Evolutionary conservation across 768 basidiomycete species (phyloP), one percentile per base, ranked within the genome.

Genomic region (Cystobasidium tubakii): DNA sequence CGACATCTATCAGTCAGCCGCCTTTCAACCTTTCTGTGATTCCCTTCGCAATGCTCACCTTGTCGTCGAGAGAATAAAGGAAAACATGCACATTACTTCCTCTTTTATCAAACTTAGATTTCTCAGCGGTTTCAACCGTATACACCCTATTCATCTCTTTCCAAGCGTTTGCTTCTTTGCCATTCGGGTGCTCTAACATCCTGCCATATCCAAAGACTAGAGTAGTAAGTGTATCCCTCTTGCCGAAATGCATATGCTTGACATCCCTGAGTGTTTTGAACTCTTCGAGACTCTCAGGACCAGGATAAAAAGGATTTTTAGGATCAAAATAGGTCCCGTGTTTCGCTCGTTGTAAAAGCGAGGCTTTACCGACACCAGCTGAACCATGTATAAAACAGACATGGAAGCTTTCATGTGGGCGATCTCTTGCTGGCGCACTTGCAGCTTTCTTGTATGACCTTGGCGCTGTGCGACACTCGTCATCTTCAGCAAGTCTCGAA

Each of bases 141-240:
- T 50, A 50, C 10, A 50, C 21, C 46, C 21, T 50, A 21, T 50
- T 50, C 21, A 50, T 17, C 21, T 50, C 25, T 17, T 60, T 60
- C 57, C 57, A 60, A 60, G 33, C 29, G 4, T 29, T 34, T 3
- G 57, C 17, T 27, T 60, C 57, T 6, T 6, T 1, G 13, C 29
- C 13, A 21, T 60, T 12, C 4, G 57, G 25, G 6, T 60, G 4
- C 21, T 60, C 57, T 17, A 60, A 29, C 29, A 60, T 29, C 23
- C 57, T 60, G 12, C 57, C 57, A 21, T 60, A 60, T 13, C 57
- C 57, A 60, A 60, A 60, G 4, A 60, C 29, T 15, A 60, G 23
- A 60, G 57, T 60, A 27, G 33, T 34, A 21, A 27, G 33, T 60
- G 10, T 27, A 60, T 34, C 57, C 23, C 29, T 27, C 57, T 60